Base-by-base conservation (phyloP, 805 yeast genomes). In the Tetrapisispora iriomotensis region DNA sequence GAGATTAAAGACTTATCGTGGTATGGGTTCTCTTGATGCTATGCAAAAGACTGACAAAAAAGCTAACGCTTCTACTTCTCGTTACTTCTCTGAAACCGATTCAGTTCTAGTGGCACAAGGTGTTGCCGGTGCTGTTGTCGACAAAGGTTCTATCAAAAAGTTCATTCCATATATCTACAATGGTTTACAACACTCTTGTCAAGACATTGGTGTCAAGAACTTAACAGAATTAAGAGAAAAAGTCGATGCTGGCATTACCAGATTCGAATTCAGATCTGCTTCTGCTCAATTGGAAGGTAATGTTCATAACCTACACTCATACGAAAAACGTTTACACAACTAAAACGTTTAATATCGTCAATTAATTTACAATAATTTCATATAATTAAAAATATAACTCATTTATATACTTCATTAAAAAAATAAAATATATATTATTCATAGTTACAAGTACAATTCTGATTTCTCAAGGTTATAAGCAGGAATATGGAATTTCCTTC, bases 251-350 rank as follows among this genome's bases (percentile, higher is more conserved):
- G 94, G 94, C 51, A 68, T 66, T 24, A 80, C 87, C 47, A 80
- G 98, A 71, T 92, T 92, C 61, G 98, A 92, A 72, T 79, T 82
- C 68, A 86, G 98, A 78, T 88, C 97, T 52, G 95, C 97, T 37
- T 84, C 96, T 59, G 96, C 98, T 48, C 98, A 92, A 75, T 74
- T 87, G 50, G 98, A 92, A 72, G 98, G 98, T 73, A 97, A 97
- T 67, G 90, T 92, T 47, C 83, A 86, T 68, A 88, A 94, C 61
- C 77, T 92, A 67, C 86, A 86, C 74, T 88, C 96, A 43, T 92
- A 84, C 64, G 98, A 92, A 71, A 92, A 92, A 78, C 86, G 95
- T 69, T 73, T 92, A 62, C 95, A 87, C 75, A 86, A 85, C 62
- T 86, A 75, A 58, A 13, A 23, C 21, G 31, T 35, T 20, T 19